phyloP scores from a whole-genome alignment of 2,329 filamentous ascomycete genomes.

The Arthrocladium fulminans region DNA sequence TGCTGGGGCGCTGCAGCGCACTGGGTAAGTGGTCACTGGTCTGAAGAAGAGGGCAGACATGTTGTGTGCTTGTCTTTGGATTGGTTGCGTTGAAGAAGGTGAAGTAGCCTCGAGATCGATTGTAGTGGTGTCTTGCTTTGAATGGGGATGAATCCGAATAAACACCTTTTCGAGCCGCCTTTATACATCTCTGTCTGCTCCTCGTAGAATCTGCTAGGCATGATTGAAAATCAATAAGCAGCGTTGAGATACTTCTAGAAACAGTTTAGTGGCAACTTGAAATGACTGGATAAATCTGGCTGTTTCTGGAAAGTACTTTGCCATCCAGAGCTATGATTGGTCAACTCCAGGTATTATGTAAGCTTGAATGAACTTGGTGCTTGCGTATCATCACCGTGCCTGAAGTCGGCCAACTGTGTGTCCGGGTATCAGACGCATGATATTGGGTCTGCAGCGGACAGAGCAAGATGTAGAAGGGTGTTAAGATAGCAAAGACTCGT shows the following conservation, averaged over 20 bases:
- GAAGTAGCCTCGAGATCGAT: not conserved
- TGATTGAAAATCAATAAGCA: not conserved
- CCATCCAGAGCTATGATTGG: not conserved
- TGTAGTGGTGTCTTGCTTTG: not conserved
- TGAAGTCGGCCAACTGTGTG: not conserved
- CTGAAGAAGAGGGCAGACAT: constrained; percentile 29
- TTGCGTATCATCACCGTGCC: not conserved
- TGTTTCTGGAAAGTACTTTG: constrained; percentile 5
- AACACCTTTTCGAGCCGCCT: too few species aligned
- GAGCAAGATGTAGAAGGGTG: not conserved
- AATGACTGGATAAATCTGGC: not conserved
- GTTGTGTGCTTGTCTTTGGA: constrained; percentile 20
- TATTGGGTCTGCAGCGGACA: too few species aligned
- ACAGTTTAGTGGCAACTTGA: not conserved
- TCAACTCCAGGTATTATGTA: not conserved
- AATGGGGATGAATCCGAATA: not conserved
- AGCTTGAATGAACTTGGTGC: not conserved
- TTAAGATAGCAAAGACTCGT: too few species aligned
- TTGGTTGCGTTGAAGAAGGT: not conserved
- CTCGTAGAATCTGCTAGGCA: constrained; percentile 6
- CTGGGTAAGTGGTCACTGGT: constrained; percentile 8
- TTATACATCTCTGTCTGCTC: not conserved
- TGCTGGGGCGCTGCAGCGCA: constrained; percentile 1
- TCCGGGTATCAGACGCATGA: too few species aligned
- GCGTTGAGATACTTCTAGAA: constrained; percentile 3